phyloP scores from a whole-genome alignment of 75 land plant genomes.

The Selaginella tamariscina region DNA sequence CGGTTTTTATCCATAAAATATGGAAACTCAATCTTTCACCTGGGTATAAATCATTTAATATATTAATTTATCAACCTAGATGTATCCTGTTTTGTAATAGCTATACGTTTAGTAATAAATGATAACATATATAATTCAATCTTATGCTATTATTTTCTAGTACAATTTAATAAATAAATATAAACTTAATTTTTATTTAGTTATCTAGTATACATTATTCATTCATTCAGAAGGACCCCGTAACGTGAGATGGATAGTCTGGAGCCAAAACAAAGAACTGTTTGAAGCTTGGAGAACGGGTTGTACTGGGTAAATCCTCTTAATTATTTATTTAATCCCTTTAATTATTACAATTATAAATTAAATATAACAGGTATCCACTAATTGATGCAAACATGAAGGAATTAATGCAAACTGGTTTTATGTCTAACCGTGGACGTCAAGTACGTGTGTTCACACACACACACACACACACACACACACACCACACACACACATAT shows the following conservation, averaged over 20 bases:
- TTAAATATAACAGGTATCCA: slow-evolving; percentile 51
- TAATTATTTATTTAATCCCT: slow-evolving; percentile 6
- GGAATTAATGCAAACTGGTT: slow-evolving; percentile 78
- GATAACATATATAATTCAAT: not conserved
- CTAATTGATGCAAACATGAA: slow-evolving; percentile 96
- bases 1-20: slow-evolving; percentile 87
- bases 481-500: too few species aligned
- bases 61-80: not conserved
- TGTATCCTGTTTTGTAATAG: not conserved
- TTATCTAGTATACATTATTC: not conserved
- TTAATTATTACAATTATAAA: not conserved
- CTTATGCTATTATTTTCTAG: not conserved
- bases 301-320: slow-evolving; percentile 58
- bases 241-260: slow-evolving; percentile 33
- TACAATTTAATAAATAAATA: not conserved
- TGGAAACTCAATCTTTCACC: slow-evolving; percentile 80
- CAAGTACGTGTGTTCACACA: too few species aligned
- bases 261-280: slow-evolving; percentile 62
- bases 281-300: slow-evolving; percentile 85
- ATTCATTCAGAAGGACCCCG: slow-evolving; percentile 80
- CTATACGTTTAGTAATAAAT: not conserved
- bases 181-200: not conserved
- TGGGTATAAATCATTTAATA: slow-evolving; percentile 37
- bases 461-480: too few species aligned
- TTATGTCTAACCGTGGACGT: slow-evolving; percentile 98